Percentiles rank a stretch among this genome's conserved stretches.
Conservation (phyloP, 768 basidiomycete genomes). For the Lactarius evosmus region DNA sequence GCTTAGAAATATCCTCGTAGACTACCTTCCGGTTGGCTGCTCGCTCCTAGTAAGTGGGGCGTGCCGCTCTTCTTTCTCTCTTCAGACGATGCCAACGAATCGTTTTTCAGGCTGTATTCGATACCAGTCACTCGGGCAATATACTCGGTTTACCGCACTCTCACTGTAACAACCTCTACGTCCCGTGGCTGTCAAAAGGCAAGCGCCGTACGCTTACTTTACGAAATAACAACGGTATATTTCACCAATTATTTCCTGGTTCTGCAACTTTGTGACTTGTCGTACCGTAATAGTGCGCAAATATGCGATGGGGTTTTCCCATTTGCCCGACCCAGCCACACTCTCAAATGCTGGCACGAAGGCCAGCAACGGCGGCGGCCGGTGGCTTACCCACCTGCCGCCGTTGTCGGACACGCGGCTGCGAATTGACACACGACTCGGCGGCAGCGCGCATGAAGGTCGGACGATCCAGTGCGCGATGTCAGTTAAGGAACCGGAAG, state of each 20-base stretch:
- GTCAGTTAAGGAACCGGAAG: no score
- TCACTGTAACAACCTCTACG: conserved; percentile 29
- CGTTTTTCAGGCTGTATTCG: conserved; percentile 27
- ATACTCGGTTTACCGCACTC: conserved; percentile 31
- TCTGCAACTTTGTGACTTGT: not conserved
- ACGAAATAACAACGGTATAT: conserved; percentile 22
- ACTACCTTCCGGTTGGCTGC: conserved; percentile 23
- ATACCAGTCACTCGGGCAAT: conserved; percentile 32
- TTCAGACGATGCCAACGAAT: not conserved
- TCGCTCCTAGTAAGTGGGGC: conserved; percentile 24
- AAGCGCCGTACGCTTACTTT: conserved; percentile 24
- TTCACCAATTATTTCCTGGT: not conserved
- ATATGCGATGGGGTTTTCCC: not conserved
- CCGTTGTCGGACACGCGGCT: not conserved
- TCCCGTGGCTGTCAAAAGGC: conserved; percentile 30
- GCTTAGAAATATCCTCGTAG: conserved; percentile 13
- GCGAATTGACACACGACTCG: not conserved
- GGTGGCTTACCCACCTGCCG: no score
- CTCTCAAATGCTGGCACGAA: conserved; percentile 1
- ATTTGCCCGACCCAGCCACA: not conserved
- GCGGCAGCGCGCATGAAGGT: not conserved
- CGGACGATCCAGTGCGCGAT: not conserved
- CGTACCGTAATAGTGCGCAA: not conserved
- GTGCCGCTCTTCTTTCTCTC: no score
- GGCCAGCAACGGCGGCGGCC: not conserved